Conservation (phyloP, 176 grass and related monocot species). For the Neostapfia colusana region DNA sequence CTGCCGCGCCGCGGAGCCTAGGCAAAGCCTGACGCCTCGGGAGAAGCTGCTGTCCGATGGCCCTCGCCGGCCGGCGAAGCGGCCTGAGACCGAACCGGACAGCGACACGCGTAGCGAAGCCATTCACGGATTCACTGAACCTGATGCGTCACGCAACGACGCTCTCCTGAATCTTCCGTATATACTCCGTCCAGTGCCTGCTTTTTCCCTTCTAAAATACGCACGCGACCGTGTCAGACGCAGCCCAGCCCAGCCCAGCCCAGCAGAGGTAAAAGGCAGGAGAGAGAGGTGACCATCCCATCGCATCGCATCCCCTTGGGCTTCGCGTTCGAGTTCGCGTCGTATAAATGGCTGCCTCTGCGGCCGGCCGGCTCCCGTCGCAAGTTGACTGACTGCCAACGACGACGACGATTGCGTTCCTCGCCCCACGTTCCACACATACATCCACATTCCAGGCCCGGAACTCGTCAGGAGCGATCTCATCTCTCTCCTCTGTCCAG, state of each 20-base stretch:
- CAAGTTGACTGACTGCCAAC: conserved; percentile 3
- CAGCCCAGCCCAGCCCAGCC: too few species aligned
- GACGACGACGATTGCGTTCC: not conserved
- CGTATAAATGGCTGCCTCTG: conserved; percentile 18
- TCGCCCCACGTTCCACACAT: not conserved
- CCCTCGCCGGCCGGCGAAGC: not conserved
- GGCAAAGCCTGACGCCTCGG: not conserved
- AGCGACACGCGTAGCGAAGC: not conserved
- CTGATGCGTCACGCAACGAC: not conserved
- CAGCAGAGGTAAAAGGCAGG: not conserved
- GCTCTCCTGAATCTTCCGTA: too few species aligned
- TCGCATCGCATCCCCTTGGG: not conserved
- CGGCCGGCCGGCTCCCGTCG: too few species aligned
- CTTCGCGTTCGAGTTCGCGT: not conserved
- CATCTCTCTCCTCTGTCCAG: too few species aligned
- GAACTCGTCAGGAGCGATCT: not conserved
- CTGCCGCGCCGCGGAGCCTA: not conserved
- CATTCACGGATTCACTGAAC: too few species aligned
- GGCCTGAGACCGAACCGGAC: not conserved
- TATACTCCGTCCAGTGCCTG: not conserved
- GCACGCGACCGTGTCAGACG: not conserved
- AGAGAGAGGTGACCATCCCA: not conserved
- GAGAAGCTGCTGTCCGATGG: not conserved
- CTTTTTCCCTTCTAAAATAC: not conserved
- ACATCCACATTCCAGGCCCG: not conserved